phyloP scores from a whole-genome alignment of 1,284 basidiomycete genomes.

The Xerocomus minutiporus region DNA sequence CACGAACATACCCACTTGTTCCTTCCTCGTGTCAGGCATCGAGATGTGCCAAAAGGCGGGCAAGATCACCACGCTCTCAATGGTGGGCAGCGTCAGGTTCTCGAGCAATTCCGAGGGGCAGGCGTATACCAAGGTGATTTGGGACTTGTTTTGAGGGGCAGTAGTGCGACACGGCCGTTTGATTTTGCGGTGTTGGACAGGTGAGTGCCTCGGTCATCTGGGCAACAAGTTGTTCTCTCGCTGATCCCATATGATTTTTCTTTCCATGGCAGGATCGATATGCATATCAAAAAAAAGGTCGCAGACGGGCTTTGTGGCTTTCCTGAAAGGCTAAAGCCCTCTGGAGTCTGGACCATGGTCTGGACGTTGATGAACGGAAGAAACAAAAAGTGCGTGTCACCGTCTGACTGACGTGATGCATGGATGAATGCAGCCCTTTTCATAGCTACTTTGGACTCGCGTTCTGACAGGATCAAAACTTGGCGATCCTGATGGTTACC shows the following conservation, averaged over 20 bases:
- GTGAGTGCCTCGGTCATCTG: conserved; percentile 32
- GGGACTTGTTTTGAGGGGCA: conserved; percentile 59
- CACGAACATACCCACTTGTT: conserved; percentile 55
- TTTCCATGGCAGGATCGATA: conserved; percentile 43
- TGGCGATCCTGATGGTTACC: conserved; percentile 65
- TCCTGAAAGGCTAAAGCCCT: conserved; percentile 43
- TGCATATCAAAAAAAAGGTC: conserved; percentile 63
- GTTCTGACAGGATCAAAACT: conserved; percentile 60
- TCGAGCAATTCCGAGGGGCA: conserved; percentile 48
- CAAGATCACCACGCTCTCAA: conserved; percentile 59
- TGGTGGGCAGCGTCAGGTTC: conserved; percentile 52
- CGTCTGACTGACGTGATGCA: background rate
- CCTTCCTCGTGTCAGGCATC: conserved; percentile 51
- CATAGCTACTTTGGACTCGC: conserved; percentile 26
- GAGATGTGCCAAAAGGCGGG: conserved; percentile 58
- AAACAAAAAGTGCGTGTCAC: conserved; percentile 43
- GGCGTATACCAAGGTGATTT: conserved; percentile 54
- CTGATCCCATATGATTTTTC: background rate
- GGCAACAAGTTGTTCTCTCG: background rate
- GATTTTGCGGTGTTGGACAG: conserved; percentile 63
- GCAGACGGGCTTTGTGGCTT: conserved; percentile 47
- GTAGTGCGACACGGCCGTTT: conserved; percentile 49
- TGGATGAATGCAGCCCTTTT: conserved; percentile 2
- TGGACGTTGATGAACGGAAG: conserved; percentile 44
- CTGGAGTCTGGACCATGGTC: conserved; percentile 2